A percentile compares a stretch with the other conserved stretches of the same genome.
phyloP scores from a whole-genome alignment of 2,329 filamentous ascomycete species.

The Fusarium annulatum region DNA sequence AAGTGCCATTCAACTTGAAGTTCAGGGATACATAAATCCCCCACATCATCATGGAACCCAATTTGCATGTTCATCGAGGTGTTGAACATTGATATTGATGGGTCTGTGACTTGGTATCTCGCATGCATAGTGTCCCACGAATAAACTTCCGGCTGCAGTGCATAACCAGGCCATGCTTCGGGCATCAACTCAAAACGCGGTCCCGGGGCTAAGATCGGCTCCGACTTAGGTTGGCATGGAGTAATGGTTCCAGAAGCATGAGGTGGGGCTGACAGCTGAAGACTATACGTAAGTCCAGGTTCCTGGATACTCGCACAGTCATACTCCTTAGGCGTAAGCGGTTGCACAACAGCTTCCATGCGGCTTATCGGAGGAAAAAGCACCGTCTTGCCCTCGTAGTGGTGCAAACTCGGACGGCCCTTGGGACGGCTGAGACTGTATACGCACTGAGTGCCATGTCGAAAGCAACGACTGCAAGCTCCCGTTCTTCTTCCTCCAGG shows the following conservation, averaged over 20 bases:
- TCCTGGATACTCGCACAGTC: background rate
- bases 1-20: background rate
- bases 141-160: background rate
- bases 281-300: background rate
- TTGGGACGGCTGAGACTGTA: background rate
- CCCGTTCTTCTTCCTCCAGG: rapidly evolving
- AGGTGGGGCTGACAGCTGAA: background rate
- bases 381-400: too few species aligned
- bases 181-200: background rate
- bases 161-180: background rate
- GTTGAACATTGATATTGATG: background rate
- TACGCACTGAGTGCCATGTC: background rate
- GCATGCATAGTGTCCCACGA: background rate
- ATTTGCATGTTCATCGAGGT: rapidly evolving
- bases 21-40: rapidly evolving
- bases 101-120: rapidly evolving
- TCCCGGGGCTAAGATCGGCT: background rate
- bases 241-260: background rate
- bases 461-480: background rate
- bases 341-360: background rate
- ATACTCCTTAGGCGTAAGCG: background rate
- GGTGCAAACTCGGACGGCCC: background rate
- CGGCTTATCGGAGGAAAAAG: rapidly evolving
- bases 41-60: background rate
- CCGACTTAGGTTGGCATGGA: background rate